Base-by-base conservation (phyloP, 2,329 filamentous ascomycete genomes). In the Colletotrichum gigasporum region DNA sequence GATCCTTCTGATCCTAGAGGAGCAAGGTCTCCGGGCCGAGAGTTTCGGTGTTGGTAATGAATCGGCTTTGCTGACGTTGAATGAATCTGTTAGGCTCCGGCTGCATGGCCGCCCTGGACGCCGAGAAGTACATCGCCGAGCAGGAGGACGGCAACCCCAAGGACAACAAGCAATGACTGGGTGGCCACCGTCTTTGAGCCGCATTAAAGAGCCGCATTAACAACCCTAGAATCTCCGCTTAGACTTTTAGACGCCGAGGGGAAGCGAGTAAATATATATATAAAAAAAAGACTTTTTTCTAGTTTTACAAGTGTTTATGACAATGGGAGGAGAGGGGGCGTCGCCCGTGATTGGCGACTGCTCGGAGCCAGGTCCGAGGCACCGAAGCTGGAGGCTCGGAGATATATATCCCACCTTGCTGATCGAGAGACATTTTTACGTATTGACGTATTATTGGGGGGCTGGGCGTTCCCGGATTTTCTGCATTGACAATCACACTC, bases 51-150 rank as follows among this genome's bases (percentile, higher is more conserved):
- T 30, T 47, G 22, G 11, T 5, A 30, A 5, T n/a, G n/a, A 7
- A 47, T 11, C 5, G 8, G 11, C 12, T 34, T 35, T 63, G 48
- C 71, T 72, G 68, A 72, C 66, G 42, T 11, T 54, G 20, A 32
- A n/a, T n/a, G n/a, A 14, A 12, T 34, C 12, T 42, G 26, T 56
- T 68, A 94, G 93, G 94, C 65, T 94, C 94, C 66, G 96, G 96
- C 68, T 99, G 96, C 79, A 91, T 97, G 83, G 96, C 96, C 55
- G 96, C 95, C 10, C 87, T 99, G 57, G 96, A 99, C 75, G 95
- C 95, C 9, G 96, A 99, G 81, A 97, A 97, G 79, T 97, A 87
- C 83, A 83, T 99, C 57, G 85, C 92, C 5, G 95, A 97, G 73
- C 80, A 85, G 50, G 92, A 95, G 72, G 85, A 85, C 47, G 64